Evolutionary conservation across 2,329 filamentous ascomycete genomes (phyloP).

Genomic region (Xylaria arbuscula): DNA sequence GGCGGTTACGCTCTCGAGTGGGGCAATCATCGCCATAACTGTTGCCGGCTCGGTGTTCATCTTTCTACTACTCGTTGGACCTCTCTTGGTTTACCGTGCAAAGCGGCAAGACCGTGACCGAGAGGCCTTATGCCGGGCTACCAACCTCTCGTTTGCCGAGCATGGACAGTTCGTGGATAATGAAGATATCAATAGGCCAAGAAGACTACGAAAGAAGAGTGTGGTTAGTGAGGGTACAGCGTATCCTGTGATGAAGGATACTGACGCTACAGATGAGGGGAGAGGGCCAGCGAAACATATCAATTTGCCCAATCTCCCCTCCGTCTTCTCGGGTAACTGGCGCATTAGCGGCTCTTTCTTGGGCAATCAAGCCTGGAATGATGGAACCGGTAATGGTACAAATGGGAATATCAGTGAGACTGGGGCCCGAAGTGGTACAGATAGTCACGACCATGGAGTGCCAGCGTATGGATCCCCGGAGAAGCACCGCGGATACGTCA

Average conservation of each 20-base stretch:
- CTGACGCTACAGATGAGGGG: neutral
- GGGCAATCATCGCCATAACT: constrained; percentile 57
- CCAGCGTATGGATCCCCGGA: constrained; percentile 37
- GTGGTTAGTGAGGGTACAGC: constrained; percentile 30
- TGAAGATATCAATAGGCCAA: constrained; percentile 21
- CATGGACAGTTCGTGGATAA: constrained; percentile 21
- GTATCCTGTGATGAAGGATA: constrained; percentile 20
- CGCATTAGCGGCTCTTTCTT: constrained; percentile 16
- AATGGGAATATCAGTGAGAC: constrained; percentile 8
- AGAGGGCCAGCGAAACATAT: constrained; percentile 30
- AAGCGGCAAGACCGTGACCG: constrained; percentile 46
- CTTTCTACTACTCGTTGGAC: constrained; percentile 57
- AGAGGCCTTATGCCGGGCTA: constrained; percentile 17
- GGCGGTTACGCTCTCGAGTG: constrained; percentile 44
- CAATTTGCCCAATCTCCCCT: constrained; percentile 43
- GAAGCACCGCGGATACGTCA: constrained; percentile 45
- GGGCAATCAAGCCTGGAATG: constrained; percentile 16
- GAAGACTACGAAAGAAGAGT: constrained; percentile 45
- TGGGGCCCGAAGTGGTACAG: neutral
- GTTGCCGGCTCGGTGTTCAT: constrained; percentile 61
- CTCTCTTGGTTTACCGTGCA: constrained; percentile 57
- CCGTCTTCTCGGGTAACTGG: constrained; percentile 41
- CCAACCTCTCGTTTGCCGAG: constrained; percentile 28
- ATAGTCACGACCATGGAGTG: neutral
- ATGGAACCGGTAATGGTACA: constrained; percentile 14